Conservation (phyloP, 768 basidiomycete genomes). For the Cystofilobasidium bisporidii region DNA sequence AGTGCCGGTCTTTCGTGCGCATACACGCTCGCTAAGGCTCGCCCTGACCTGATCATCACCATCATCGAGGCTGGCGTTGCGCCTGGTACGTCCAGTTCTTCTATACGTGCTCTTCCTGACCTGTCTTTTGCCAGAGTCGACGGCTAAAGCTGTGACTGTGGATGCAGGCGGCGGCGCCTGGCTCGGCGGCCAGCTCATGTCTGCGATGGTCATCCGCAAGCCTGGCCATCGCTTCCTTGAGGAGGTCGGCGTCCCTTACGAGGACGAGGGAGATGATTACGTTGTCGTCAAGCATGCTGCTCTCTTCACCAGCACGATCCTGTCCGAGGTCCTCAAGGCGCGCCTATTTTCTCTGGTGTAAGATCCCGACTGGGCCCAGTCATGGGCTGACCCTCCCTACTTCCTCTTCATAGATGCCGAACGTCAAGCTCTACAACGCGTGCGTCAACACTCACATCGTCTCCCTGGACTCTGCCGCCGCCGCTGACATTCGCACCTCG, state of each 20-base stretch:
- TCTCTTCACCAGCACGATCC: slow-evolving; percentile 65
- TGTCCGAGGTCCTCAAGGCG: slow-evolving; percentile 59
- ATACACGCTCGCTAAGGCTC: slow-evolving; percentile 57
- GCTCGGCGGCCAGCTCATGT: slow-evolving; percentile 71
- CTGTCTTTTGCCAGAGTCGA: no score
- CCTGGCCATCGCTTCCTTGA: slow-evolving; percentile 63
- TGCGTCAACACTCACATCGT: background rate
- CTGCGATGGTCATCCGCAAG: slow-evolving; percentile 69
- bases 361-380: no score
- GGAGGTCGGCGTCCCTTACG: slow-evolving; percentile 61
- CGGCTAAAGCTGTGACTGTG: slow-evolving; percentile 30
- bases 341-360: background rate
- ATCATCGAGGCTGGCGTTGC: slow-evolving; percentile 71
- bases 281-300: slow-evolving; percentile 62
- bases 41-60: slow-evolving; percentile 58
- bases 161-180: slow-evolving; percentile 46
- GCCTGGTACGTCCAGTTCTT: slow-evolving; percentile 48
- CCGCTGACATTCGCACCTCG: background rate
- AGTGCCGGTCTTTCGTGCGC: slow-evolving; percentile 60
- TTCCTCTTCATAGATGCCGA: slow-evolving; percentile 30
- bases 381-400: no score
- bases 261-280: slow-evolving; percentile 54
- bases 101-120: no score
- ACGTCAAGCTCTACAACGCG: slow-evolving; percentile 35
- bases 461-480: background rate